Conservation (phyloP, 2,329 filamentous ascomycete genomes). For the Exophiala bonariae region DNA sequence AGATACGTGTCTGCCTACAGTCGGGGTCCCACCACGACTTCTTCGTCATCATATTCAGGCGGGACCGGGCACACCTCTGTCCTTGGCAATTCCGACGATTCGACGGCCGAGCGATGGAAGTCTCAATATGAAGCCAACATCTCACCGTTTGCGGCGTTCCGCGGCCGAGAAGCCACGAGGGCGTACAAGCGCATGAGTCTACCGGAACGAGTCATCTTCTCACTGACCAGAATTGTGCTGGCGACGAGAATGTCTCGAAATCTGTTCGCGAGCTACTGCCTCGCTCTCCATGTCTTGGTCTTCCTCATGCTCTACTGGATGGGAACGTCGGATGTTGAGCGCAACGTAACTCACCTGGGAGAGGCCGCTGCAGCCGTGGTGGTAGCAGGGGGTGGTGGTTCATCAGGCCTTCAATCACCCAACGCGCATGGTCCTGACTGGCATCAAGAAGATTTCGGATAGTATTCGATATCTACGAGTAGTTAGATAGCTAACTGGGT, state of each 20-base stretch:
- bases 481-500: too few species aligned
- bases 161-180: slow-evolving; percentile 85
- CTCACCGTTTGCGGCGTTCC: slow-evolving; percentile 92
- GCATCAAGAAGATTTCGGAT: slow-evolving; percentile 62
- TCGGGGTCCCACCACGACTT: slow-evolving; percentile 62
- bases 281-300: slow-evolving; percentile 83
- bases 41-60: slow-evolving; percentile 64
- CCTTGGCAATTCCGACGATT: slow-evolving; percentile 61
- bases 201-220: slow-evolving; percentile 86
- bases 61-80: slow-evolving; percentile 65
- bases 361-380: slow-evolving; percentile 45
- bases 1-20: slow-evolving; percentile 94
- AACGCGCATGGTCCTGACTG: slow-evolving; percentile 52
- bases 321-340: slow-evolving; percentile 66
- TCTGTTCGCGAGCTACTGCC: slow-evolving; percentile 87
- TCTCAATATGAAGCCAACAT: slow-evolving; percentile 94
- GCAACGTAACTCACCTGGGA: slow-evolving; percentile 59
- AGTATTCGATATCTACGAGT: slow-evolving; percentile 2
- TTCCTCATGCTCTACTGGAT: slow-evolving; percentile 86
- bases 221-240: slow-evolving; percentile 84
- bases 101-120: slow-evolving; percentile 78
- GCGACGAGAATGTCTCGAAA: slow-evolving; percentile 89
- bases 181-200: slow-evolving; percentile 92
- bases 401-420: slow-evolving; percentile 5
- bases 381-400: slow-evolving; percentile 27